These are phyloP conservation scores for Coccomyxa sp. DNA, from an alignment of 139 green algal genomes.

Conservation along the genomic window DNA sequence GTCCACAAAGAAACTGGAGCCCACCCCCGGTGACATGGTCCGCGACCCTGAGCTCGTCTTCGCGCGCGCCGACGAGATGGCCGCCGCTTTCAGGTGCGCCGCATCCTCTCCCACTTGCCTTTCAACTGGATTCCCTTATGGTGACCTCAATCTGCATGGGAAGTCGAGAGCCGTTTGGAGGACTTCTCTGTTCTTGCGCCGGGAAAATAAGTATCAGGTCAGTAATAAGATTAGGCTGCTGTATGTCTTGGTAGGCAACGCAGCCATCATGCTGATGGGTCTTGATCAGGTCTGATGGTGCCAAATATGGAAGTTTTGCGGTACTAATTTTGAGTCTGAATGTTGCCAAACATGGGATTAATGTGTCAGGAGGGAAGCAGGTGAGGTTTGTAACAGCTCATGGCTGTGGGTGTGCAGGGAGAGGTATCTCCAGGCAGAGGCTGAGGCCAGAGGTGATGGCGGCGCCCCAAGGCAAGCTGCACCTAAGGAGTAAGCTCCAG, in stretches of 20 bases:
- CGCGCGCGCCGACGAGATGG: constrained; percentile 95
- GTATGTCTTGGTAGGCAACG: not conserved
- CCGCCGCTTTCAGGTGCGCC: constrained; percentile 56
- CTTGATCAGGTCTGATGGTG: not conserved
- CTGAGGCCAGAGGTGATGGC: not conserved
- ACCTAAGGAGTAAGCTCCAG: no score
- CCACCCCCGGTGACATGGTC: constrained; percentile 93
- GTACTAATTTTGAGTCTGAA: not conserved
- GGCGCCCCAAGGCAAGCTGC: no score
- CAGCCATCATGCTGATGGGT: not conserved
- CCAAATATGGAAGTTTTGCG: not conserved
- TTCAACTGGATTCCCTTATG: not conserved
- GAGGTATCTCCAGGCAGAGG: not conserved
- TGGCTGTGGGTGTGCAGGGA: not conserved
- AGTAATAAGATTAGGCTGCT: not conserved
- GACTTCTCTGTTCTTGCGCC: not conserved
- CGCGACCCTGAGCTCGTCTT: constrained; percentile 87
- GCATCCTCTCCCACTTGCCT: not conserved
- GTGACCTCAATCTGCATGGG: not conserved
- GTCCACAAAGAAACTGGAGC: constrained; percentile 98
- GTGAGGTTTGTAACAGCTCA: not conserved
- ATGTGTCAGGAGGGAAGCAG: not conserved
- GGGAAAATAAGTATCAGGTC: not conserved
- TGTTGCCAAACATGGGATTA: not conserved
- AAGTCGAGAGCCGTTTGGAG: no score